Conservation (phyloP, 345 rosid species). For the Eucalyptus pumila region DNA sequence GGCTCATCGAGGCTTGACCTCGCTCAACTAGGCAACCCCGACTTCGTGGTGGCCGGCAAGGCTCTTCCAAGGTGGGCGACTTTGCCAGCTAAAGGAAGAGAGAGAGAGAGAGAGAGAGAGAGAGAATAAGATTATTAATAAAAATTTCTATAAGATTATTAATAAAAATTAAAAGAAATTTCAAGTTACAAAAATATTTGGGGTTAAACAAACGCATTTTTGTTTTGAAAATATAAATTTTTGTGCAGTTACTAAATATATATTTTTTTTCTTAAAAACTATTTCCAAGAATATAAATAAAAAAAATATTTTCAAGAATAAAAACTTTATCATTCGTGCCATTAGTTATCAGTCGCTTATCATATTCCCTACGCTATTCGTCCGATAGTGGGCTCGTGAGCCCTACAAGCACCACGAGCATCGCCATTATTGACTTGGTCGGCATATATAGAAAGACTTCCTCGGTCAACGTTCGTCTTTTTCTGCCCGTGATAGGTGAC, state of each 20-base stretch:
- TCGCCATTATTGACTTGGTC: neutral
- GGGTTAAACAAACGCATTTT: rapidly evolving
- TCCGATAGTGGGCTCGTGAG: neutral
- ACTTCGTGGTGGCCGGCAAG: rapidly evolving
- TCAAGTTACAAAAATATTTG: no score
- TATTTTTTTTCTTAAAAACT: no score
- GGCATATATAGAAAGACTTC: neutral
- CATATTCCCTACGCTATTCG: neutral
- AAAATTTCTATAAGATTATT: no score
- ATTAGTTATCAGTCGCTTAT: neutral
- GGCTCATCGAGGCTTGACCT: rapidly evolving
- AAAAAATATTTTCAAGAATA: no score
- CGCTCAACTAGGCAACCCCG: rapidly evolving
- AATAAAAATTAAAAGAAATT: no score
- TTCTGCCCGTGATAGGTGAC: neutral
- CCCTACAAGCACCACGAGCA: neutral
- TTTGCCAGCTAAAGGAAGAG: no score
- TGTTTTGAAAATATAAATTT: no score
- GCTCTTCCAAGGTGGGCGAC: no score
- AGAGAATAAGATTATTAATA: no score
- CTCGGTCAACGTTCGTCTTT: neutral
- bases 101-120: rapidly evolving
- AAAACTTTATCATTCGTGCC: rapidly evolving
- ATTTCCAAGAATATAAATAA: no score
- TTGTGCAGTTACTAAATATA: no score